Evolutionary conservation across 2,329 filamentous ascomycete genomes (phyloP).

Genomic region (Colletotrichum tamarilloi): DNA sequence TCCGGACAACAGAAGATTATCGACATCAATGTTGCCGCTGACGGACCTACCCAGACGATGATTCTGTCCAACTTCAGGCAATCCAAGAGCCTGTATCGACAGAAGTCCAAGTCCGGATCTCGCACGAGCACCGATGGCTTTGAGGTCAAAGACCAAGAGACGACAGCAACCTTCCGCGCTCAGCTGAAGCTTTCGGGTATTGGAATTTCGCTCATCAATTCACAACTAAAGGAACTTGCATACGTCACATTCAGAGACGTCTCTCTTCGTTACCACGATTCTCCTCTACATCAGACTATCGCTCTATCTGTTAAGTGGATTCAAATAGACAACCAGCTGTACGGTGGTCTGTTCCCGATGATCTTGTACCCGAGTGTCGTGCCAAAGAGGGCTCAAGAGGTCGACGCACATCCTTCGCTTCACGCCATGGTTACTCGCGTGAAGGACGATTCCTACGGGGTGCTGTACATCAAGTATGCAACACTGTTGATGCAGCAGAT

Average conservation of each 20-base stretch:
- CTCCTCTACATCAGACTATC: conserved; percentile 91
- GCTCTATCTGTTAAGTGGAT: conserved; percentile 97
- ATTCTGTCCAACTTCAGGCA: conserved; percentile 94
- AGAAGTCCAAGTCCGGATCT: conserved; percentile 64
- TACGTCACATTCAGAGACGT: conserved; percentile 95
- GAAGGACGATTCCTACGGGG: conserved; percentile 98
- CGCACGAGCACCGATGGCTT: conserved; percentile 75
- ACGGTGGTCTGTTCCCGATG: conserved; percentile 98
- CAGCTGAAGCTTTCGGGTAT: conserved; percentile 90
- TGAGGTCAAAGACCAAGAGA: conserved; percentile 93
- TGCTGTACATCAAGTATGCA: conserved; percentile 98
- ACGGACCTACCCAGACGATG: conserved; percentile 94
- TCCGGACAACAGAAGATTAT: conserved; percentile 85
- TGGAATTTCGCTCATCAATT: conserved; percentile 93
- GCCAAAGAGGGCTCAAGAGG: conserved; percentile 95
- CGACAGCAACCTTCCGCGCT: conserved; percentile 87
- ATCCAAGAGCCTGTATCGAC: conserved; percentile 89
- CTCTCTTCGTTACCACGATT: conserved; percentile 91
- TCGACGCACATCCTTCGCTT: conserved; percentile 94
- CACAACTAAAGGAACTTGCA: conserved; percentile 89
- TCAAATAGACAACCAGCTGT: conserved; percentile 97
- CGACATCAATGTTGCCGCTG: conserved; percentile 94
- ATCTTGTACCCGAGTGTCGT: conserved; percentile 97
- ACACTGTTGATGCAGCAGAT: conserved; percentile 95
- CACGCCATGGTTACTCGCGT: conserved; percentile 92